Base-by-base conservation (phyloP, 2,329 filamentous ascomycete genomes). In the Arthroderma sp. region DNA sequence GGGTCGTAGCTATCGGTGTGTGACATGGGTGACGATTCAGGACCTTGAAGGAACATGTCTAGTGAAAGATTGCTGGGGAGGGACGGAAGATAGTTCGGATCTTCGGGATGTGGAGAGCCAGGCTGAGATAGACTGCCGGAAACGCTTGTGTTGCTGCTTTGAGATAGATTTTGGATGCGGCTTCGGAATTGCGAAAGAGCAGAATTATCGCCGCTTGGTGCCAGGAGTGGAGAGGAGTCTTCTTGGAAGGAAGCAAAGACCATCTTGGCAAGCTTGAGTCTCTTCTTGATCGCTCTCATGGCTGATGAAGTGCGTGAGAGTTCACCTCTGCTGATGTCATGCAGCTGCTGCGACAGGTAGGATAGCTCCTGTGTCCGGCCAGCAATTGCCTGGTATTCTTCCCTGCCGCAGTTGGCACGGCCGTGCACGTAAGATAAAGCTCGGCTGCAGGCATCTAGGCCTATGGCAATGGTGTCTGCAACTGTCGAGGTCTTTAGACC, bases 291-390 rank as follows among this genome's bases (percentile, higher is more conserved):
- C 22, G 44, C 34, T 27, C 44, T 38, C 38, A 46, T 46, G 4
- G 44, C 38, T 32, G 44, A 11, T 38, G 40, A 42, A 33, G 40
- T 41, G 4, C 40, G 39, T 7, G 44, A 42, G 29, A 36, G 36
- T 11, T 46, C 44, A 22, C 44, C 44, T 38, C 44, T 38, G 15
- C 44, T 46, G n/a, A 46, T 46, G 11, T 46, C 39, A 29, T 46
- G 44, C 28, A 46, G 29, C 29, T 46, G 44, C 28, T 46, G 32
- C 4, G 44, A 34, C 15, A 43, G 36, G 22, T 38, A 33, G 30
- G 42, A 34, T 5, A 46, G 32, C 6, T 46, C 39, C 5, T 29
- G 40, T n/a, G 30, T 42, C 29, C 38, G 42, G 6, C 29, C 7
- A 8, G 33, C 38, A 11, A 46, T 46, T 15, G 44, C 40, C 29